A percentile compares a stretch with the other conserved stretches of the same genome.
Conservation (phyloP, 73 alveolate genomes). For the Diophrys sp. region DNA sequence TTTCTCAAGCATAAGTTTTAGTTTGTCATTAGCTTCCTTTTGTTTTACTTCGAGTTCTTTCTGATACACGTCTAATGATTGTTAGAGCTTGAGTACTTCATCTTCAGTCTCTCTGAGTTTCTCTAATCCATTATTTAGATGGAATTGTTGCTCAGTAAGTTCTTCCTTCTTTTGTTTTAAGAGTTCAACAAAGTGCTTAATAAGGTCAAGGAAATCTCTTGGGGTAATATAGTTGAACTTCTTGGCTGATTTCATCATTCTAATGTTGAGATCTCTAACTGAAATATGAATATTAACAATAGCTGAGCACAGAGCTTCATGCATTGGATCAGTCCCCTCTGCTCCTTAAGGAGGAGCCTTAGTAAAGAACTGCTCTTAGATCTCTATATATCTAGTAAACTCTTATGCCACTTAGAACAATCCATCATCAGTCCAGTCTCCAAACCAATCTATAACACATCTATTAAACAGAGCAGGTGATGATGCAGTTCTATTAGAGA, state of each 20-base stretch:
- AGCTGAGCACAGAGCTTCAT: constrained; percentile 75
- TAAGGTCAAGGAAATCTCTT: constrained; percentile 97
- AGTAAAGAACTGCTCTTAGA: constrained; percentile 73
- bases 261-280: constrained; percentile 84
- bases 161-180: constrained; percentile 85
- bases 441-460: constrained; percentile 99
- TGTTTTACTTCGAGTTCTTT: constrained; percentile 87
- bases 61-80: constrained; percentile 80
- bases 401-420: constrained; percentile 92
- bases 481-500: constrained; percentile 95
- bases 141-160: constrained; percentile 93
- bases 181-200: constrained; percentile 93
- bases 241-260: constrained; percentile 89
- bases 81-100: constrained; percentile 86
- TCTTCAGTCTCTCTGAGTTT: constrained; percentile 87
- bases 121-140: constrained; percentile 94
- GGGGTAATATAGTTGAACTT: constrained; percentile 98
- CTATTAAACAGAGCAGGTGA: constrained; percentile 99
- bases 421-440: constrained; percentile 98
- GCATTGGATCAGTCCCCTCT: constrained; percentile 64
- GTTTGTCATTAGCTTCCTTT: constrained; percentile 91
- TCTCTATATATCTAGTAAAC: constrained; percentile 85
- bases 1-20: constrained; percentile 90
- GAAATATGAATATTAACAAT: constrained; percentile 83
- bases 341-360: constrained; percentile 34